Evolutionary conservation across 768 basidiomycete genomes (phyloP).

Genomic region (Strobilomyces dryophilus): DNA sequence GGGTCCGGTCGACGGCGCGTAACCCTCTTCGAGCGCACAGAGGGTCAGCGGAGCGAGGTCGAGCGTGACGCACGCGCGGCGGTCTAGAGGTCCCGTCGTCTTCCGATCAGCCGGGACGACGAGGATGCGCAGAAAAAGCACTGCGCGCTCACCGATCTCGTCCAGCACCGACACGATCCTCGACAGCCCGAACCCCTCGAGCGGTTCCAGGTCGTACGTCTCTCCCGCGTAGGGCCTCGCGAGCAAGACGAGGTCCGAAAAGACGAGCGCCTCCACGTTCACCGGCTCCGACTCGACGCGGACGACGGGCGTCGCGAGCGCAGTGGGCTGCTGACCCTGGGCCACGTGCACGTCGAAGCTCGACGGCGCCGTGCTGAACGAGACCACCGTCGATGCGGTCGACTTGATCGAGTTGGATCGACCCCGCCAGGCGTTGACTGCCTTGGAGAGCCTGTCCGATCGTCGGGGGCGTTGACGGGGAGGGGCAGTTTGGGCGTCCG

Average conservation of each 20-base stretch:
- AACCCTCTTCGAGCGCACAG: slow-evolving; percentile 36
- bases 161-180: slow-evolving; percentile 46
- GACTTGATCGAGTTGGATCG: slow-evolving; percentile 38
- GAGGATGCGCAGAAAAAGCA: too few species aligned
- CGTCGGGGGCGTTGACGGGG: slow-evolving; percentile 2
- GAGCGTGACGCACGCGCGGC: slow-evolving; percentile 36
- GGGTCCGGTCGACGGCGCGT: slow-evolving; percentile 30
- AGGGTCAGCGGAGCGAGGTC: slow-evolving; percentile 48
- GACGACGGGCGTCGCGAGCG: slow-evolving; percentile 16
- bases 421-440: slow-evolving; percentile 44
- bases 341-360: slow-evolving; percentile 21
- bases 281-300: slow-evolving; percentile 24
- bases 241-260: slow-evolving; percentile 68
- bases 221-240: slow-evolving; percentile 28
- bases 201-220: slow-evolving; percentile 37
- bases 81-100: slow-evolving; percentile 15
- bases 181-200: slow-evolving; percentile 45
- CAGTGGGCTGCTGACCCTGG: slow-evolving; percentile 1
- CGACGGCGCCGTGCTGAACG: slow-evolving; percentile 29
- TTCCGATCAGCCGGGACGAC: neutral
- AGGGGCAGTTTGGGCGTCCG: neutral
- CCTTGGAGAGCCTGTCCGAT: slow-evolving; percentile 33
- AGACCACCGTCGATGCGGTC: slow-evolving; percentile 23
- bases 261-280: slow-evolving; percentile 45
- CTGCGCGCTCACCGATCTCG: slow-evolving; percentile 19